phyloP scores from a whole-genome alignment of 2,329 filamentous ascomycete species.

The Diaporthe ampelina region DNA sequence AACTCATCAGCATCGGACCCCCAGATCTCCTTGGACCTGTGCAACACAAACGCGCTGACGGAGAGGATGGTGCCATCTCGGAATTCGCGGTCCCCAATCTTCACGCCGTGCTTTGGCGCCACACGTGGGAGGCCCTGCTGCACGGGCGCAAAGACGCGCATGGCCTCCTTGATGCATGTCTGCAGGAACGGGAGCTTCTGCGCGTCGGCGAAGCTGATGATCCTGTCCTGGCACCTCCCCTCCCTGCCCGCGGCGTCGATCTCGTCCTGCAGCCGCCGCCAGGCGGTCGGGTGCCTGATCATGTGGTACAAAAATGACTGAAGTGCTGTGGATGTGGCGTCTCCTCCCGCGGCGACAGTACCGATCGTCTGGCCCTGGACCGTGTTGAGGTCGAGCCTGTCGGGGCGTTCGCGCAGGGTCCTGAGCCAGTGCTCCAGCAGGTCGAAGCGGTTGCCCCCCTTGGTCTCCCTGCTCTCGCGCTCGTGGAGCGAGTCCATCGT shows the following conservation, averaged over 20 bases:
- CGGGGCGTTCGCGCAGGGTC: neutral
- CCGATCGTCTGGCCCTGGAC: constrained; percentile 18
- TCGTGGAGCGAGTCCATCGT: constrained; percentile 44
- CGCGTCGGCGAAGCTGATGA: constrained; percentile 47
- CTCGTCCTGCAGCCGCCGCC: constrained; percentile 43
- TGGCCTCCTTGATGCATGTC: constrained; percentile 52
- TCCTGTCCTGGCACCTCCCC: constrained; percentile 39
- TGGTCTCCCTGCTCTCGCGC: constrained; percentile 45
- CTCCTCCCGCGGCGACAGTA: constrained; percentile 35
- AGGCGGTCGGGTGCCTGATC: constrained; percentile 43
- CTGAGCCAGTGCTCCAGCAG: constrained; percentile 47
- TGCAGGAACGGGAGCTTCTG: constrained; percentile 51
- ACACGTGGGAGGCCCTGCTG: constrained; percentile 49
- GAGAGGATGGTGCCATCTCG: constrained; percentile 47
- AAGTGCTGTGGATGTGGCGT: constrained; percentile 44
- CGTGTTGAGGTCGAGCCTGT: neutral
- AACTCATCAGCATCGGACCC: constrained; percentile 44
- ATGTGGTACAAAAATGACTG: constrained; percentile 48
- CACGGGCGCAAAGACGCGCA: constrained; percentile 45
- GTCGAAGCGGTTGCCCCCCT: constrained; percentile 42
- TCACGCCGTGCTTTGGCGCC: constrained; percentile 46
- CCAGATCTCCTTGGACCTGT: constrained; percentile 46
- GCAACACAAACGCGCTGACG: constrained; percentile 47
- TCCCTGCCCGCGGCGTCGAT: constrained; percentile 43
- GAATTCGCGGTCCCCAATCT: constrained; percentile 46